A percentile compares a stretch with the other conserved stretches of the same genome.
Evolutionary conservation across 306 rosid genomes (phyloP).

Genomic region (Abrus pulchellus): DNA sequence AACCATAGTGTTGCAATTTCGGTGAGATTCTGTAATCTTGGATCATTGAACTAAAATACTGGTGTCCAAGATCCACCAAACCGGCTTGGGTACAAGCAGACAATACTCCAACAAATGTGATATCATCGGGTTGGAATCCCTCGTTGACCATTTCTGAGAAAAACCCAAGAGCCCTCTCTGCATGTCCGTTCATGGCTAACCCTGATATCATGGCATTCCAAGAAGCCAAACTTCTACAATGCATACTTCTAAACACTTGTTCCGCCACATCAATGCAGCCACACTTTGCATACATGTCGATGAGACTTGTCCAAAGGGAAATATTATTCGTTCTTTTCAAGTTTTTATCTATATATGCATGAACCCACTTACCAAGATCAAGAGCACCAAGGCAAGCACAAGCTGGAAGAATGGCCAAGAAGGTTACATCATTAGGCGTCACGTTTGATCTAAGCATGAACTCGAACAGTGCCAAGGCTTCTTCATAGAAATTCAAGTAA

Average conservation of each 20-base stretch:
- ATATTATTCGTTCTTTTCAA: conserved; percentile 51
- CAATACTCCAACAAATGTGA: conserved; percentile 81
- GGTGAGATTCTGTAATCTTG: conserved; percentile 63
- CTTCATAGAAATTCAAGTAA: conserved; percentile 57
- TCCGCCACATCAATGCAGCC: conserved; percentile 73
- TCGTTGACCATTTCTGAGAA: conserved; percentile 63
- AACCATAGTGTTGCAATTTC: conserved; percentile 81
- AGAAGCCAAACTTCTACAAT: conserved; percentile 65
- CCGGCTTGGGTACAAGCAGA: conserved; percentile 89
- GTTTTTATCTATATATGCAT: conserved; percentile 72
- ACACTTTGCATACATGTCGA: conserved; percentile 89
- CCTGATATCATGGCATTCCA: conserved; percentile 94
- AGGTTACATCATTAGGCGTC: conserved; percentile 86
- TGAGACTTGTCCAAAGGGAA: conserved; percentile 76
- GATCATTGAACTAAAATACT: conserved; percentile 67
- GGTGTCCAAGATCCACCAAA: conserved; percentile 69
- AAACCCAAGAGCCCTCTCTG: conserved; percentile 64
- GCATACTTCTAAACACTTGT: conserved; percentile 69
- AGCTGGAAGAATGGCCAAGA: conserved; percentile 76
- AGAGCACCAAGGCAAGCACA: conserved; percentile 87
- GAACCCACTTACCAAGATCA: conserved; percentile 93
- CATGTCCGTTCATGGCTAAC: conserved; percentile 74
- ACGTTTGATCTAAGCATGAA: conserved; percentile 66
- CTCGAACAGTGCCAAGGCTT: conserved; percentile 73
- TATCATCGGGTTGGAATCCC: conserved; percentile 73